A percentile compares a stretch with the other conserved stretches of the same genome.
Conservation (phyloP, 495 filamentous ascomycete species). For the Neurospora tetrasperma region DNA sequence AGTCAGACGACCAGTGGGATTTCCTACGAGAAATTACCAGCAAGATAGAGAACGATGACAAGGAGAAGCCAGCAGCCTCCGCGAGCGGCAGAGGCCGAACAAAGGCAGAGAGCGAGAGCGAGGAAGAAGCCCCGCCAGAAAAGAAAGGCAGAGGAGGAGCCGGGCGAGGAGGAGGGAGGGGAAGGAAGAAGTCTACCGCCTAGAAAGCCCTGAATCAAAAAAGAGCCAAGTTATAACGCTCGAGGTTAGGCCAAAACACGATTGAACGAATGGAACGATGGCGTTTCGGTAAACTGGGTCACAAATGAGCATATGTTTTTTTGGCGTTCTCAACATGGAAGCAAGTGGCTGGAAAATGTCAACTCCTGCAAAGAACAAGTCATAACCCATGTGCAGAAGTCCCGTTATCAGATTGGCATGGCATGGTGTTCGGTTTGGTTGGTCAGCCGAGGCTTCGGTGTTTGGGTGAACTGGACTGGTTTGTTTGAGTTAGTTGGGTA, state of each 20-base stretch:
- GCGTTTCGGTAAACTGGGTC: not conserved
- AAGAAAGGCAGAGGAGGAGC: constrained; percentile 33
- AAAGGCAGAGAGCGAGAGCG: constrained; percentile 35
- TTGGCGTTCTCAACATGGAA: not conserved
- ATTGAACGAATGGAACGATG: not conserved
- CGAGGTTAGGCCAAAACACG: not conserved
- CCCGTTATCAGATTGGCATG: not conserved
- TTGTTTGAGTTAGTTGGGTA: not conserved
- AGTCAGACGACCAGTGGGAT: constrained; percentile 80
- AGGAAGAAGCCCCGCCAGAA: constrained; percentile 29
- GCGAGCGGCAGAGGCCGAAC: constrained; percentile 7
- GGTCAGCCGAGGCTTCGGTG: not conserved
- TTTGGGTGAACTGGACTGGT: not conserved
- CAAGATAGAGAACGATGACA: constrained; percentile 64
- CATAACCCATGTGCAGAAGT: not conserved
- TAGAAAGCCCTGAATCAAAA: not conserved
- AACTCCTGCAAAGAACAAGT: not conserved
- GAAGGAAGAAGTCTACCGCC: not conserved
- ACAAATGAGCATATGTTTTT: not conserved
- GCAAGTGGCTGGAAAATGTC: not conserved
- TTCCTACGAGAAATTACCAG: constrained; percentile 86
- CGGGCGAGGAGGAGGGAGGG: constrained; percentile 24
- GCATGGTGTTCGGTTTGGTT: not conserved
- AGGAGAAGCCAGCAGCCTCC: constrained; percentile 17
- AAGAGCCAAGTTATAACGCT: not conserved